Conservation (phyloP, 164 flowering plant genomes). For the Nymphaea thermarum region DNA sequence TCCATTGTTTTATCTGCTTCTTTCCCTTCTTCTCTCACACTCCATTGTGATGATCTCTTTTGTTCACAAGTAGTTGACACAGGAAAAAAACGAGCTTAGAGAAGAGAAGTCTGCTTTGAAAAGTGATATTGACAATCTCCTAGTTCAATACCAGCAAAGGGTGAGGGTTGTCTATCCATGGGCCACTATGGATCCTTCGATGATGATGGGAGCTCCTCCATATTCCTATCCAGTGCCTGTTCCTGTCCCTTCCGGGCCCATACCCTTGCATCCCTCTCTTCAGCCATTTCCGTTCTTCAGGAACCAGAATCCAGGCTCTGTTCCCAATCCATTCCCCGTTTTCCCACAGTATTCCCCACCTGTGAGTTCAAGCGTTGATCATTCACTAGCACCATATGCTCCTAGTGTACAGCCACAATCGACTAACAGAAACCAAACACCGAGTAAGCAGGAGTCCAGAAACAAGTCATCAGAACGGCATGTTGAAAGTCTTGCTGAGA, state of each 20-base stretch:
- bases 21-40: neutral
- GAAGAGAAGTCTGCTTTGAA: constrained; percentile 83
- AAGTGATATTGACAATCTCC: constrained; percentile 71
- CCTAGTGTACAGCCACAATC: constrained; percentile 25
- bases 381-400: constrained; percentile 28
- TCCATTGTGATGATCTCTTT: neutral
- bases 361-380: constrained; percentile 36
- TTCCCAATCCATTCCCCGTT: constrained; percentile 28
- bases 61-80: constrained; percentile 44
- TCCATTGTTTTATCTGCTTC: neutral
- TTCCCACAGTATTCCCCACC: constrained; percentile 55
- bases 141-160: constrained; percentile 69
- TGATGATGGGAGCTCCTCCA: constrained; percentile 54
- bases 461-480: constrained; percentile 30
- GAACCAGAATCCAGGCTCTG: constrained; percentile 28
- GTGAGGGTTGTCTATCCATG: constrained; percentile 66
- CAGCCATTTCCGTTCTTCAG: constrained; percentile 65
- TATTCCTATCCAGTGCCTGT: constrained; percentile 67
- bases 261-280: constrained; percentile 78
- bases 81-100: constrained; percentile 90
- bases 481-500: constrained; percentile 24
- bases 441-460: constrained; percentile 43
- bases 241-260: constrained; percentile 53
- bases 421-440: constrained; percentile 28
- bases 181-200: constrained; percentile 64